These are phyloP conservation scores for Gamsiella multidivaricata DNA, from an alignment of 192 early-diverging fungal genomes.

Conservation along the genomic window DNA sequence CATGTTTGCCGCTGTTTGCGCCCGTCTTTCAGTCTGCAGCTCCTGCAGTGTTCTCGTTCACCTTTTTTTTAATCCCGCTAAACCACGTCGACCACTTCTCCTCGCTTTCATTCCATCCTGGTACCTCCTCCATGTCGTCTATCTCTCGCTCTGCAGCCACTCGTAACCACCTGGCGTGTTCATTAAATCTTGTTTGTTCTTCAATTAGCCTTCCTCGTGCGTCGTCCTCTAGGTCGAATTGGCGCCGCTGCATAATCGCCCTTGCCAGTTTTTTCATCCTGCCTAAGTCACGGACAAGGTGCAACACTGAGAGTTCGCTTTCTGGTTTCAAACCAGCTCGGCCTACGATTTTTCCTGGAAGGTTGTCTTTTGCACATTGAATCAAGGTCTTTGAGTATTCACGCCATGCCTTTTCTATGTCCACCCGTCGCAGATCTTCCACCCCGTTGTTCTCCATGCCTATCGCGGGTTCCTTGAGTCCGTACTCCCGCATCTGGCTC, in stretches of 20 bases:
- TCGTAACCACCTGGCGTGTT: neutral
- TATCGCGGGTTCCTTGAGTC: neutral
- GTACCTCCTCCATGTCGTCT: neutral
- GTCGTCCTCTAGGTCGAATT: neutral
- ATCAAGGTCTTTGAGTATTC: constrained; percentile 3
- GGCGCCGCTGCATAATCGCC: neutral
- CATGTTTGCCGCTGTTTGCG: neutral
- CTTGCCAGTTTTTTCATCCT: neutral
- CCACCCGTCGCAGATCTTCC: neutral
- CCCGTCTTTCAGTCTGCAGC: neutral
- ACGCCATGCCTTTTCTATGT: neutral
- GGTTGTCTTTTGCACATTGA: neutral
- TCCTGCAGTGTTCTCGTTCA: neutral
- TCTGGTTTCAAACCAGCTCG: constrained; percentile 2
- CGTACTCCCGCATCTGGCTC: neutral
- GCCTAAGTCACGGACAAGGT: neutral
- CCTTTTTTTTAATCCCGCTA: neutral
- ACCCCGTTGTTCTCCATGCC: neutral
- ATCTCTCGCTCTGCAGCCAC: too few relatives aligned
- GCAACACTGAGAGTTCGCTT: neutral
- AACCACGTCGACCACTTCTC: neutral
- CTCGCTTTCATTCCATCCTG: neutral
- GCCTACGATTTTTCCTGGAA: constrained; percentile 19
- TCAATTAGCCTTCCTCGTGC: neutral
- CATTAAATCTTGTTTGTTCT: neutral